Conservation (phyloP, 495 filamentous ascomycete species). For the Penicillium alfredii region DNA sequence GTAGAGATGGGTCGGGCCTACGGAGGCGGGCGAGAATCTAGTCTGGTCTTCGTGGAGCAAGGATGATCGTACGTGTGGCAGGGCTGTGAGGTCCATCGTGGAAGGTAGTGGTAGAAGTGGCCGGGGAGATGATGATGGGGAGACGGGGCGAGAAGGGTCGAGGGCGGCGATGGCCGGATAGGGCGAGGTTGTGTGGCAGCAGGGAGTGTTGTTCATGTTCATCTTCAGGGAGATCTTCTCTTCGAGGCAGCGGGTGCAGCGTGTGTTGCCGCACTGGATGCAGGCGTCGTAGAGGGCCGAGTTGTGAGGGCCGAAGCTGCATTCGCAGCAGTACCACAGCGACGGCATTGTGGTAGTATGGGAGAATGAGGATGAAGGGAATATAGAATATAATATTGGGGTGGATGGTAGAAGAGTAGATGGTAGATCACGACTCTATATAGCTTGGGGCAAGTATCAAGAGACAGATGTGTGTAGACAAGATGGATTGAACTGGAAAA, state of each 20-base stretch:
- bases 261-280: conserved; percentile 17
- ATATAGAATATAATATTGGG: no score
- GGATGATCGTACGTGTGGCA: conserved; percentile 9
- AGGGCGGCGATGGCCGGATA: conserved; percentile 14
- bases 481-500: conserved; percentile 9
- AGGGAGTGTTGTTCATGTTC: conserved; percentile 6
- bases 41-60: conserved; percentile 1
- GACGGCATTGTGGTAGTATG: conserved; percentile 13
- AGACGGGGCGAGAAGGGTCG: conserved; percentile 3
- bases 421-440: no score
- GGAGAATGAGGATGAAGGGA: conserved; percentile 1
- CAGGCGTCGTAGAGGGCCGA: conserved; percentile 19
- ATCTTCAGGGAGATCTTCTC: conserved; percentile 11
- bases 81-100: no score
- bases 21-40: not conserved
- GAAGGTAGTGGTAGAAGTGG: no score
- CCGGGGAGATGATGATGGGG: no score
- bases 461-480: no score
- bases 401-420: no score
- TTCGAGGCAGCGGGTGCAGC: conserved; percentile 16
- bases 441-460: no score
- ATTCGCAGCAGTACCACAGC: conserved; percentile 32
- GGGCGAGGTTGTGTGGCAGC: conserved; percentile 11
- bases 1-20: conserved; percentile 1
- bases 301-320: conserved; percentile 29